These are phyloP conservation scores for Microbotryum violaceum DNA, from an alignment of 1,284 basidiomycete genomes.

Conservation along the genomic window DNA sequence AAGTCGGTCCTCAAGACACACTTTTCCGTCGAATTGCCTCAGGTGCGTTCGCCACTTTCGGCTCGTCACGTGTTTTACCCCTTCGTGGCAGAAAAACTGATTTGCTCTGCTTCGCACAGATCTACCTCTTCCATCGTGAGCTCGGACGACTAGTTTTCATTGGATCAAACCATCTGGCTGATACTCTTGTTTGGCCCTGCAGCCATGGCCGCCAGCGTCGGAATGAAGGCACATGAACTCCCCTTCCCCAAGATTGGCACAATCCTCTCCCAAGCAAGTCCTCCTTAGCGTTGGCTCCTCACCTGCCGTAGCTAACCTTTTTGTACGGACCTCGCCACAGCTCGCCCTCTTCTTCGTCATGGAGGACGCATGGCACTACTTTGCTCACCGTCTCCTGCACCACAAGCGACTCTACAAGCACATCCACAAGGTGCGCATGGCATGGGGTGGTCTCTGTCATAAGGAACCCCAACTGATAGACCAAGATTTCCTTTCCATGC, in stretches of 20 bases:
- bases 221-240: constrained; percentile 85
- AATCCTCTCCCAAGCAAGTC: constrained; percentile 58
- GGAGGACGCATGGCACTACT: constrained; percentile 50
- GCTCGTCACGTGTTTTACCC: neutral
- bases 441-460: constrained; percentile 39
- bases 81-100: no score
- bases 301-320: neutral
- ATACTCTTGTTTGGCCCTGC: neutral
- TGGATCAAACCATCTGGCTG: neutral
- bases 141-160: constrained; percentile 38
- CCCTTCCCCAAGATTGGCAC: constrained; percentile 62
- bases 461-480: no score
- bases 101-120: constrained; percentile 51
- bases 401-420: constrained; percentile 87
- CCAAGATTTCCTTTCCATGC: neutral
- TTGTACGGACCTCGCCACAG: neutral
- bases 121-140: constrained; percentile 83
- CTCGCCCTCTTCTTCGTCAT: constrained; percentile 89
- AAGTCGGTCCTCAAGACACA: constrained; percentile 91
- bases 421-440: constrained; percentile 66
- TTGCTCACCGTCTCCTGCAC: constrained; percentile 47
- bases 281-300: no score
- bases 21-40: constrained; percentile 89
- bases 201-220: constrained; percentile 68
- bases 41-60: constrained; percentile 47